Base-by-base conservation (phyloP, 805 yeast genomes). In the Yamadazyma paraphyllophila region DNA sequence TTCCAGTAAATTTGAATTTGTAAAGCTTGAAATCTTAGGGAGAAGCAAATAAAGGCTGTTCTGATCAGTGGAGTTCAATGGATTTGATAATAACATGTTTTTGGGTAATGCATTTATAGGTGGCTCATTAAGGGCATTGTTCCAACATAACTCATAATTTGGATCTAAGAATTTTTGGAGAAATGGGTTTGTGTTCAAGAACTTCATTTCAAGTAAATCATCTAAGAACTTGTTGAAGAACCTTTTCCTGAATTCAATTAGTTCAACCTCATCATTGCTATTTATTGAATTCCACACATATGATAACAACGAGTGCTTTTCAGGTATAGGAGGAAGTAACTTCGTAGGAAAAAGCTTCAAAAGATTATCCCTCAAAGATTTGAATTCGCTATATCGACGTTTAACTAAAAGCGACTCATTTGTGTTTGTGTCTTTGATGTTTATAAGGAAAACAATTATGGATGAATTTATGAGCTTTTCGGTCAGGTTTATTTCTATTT, bases 161-260 rank as follows among this genome's bases (percentile, higher is more conserved):
- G 81, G 80, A 52, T 78, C 82, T 29, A 79, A 57, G 48, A 80
- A 80, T 51, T 76, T 76, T 45, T 56, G 67, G 10, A 77, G 47
- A 12, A 79, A 54, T 0, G 57, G 59, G 31, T 79, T 73, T 10
- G 60, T 50, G 20, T 61, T 55, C 6, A 79, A 52, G 11, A 37
- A 57, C 59, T 26, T 54, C 52, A 49, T 57, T 45, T 7, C 65
- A 56, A 47, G 8, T 30, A 79, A 53, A 44, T 71, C 74, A 17
- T 61, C 57, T 35, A 80, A 59, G 45, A 79, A 79, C 45, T 63
- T 63, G 42, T 65, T 65, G 46, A 80, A 67, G 41, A 71, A 60
- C 41, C 82, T 60, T 33, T 68, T 73, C 43, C 84, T 66, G 57
- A 74, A 67, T 48, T 76, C 77, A n/a, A 79, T 73, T 38, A 71